Evolutionary conservation across 352 stramenopile genomes (phyloP).

Genomic region (Peronospora farinosa): DNA sequence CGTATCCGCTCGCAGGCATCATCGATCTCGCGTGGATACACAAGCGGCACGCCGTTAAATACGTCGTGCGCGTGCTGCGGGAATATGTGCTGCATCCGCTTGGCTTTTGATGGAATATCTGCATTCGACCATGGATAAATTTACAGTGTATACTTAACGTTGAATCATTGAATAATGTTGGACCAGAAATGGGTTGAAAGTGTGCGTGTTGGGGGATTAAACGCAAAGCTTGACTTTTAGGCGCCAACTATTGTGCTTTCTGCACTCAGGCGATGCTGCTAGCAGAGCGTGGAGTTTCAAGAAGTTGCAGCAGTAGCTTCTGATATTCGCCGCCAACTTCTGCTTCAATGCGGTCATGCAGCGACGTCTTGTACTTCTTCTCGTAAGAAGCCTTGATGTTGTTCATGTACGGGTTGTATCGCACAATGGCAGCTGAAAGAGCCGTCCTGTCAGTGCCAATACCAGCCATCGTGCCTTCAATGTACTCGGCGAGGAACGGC

Average conservation of each 20-base stretch:
- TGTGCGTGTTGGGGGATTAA: constrained; percentile 9
- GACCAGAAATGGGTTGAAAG: not conserved
- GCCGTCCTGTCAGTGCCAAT: constrained; percentile 63
- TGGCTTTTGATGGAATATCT: not conserved
- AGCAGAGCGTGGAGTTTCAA: constrained; percentile 36
- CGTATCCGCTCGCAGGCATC: constrained; percentile 47
- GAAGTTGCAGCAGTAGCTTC: constrained; percentile 51
- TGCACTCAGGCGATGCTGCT: constrained; percentile 27
- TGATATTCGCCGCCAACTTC: constrained; percentile 56
- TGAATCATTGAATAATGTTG: no score
- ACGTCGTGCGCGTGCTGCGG: constrained; percentile 36
- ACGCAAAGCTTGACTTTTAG: not conserved
- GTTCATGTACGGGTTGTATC: constrained; percentile 59
- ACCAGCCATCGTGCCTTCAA: constrained; percentile 62
- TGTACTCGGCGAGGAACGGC: constrained; percentile 50
- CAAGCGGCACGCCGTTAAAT: constrained; percentile 27
- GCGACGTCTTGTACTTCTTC: constrained; percentile 49
- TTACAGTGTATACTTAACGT: not conserved
- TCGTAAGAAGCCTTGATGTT: constrained; percentile 49
- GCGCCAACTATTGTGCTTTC: not conserved
- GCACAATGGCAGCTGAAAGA: constrained; percentile 55
- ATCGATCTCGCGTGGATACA: constrained; percentile 46
- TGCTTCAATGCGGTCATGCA: constrained; percentile 50
- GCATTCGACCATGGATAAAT: not conserved
- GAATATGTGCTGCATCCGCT: constrained; percentile 35